Base-by-base conservation (phyloP, 345 rosid species). In the Turritis glabra region DNA sequence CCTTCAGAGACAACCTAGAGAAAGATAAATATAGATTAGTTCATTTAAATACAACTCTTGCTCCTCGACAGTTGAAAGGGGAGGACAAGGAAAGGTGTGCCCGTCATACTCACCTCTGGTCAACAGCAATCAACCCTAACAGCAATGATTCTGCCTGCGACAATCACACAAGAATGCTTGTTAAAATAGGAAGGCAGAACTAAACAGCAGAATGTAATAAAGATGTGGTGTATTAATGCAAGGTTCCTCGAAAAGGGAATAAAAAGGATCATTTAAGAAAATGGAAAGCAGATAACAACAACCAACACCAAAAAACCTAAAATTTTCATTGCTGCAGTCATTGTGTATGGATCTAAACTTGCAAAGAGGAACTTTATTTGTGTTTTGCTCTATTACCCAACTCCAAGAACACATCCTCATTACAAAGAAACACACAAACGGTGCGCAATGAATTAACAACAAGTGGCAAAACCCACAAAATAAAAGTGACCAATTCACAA, bases 1-100 rank as follows among this genome's bases (percentile, higher is more conserved):
- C 80, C 38, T 76, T 80, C 22, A 85, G 51, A 44, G 80, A 80
- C 67, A 85, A 76, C 73, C 90, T 86, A 64, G 17, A 77, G 43
- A 67, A 52, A 61, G 5, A 44, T 25, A n/a, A 22, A 59, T 56
- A 70, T 23, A 50, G 62, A 66, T 38, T 23, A 23, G 25, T 13
- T 27, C 26, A 19, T 10, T 19, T 30, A 46, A 32, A 27, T 8
- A 7, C 15, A 55, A 61, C 27, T 55, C 50, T 27, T 22, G 22
- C 25, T 26, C 13, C 18, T 22, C 3, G 15, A 32, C 5, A 10
- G 46, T 23, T 21, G 44, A 43, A 33, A 19, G 18, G 4, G 9
- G 2, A 18, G 0, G 2, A 29, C 46, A 25, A 10, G 0, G 32
- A 30, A 69, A 10, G 4, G 8, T n/a, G 14, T 56, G 38, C 25